Percentiles rank a stretch among this genome's conserved stretches.
Conservation (phyloP, 441 rosid genomes). For the Biscutella laevigata region DNA sequence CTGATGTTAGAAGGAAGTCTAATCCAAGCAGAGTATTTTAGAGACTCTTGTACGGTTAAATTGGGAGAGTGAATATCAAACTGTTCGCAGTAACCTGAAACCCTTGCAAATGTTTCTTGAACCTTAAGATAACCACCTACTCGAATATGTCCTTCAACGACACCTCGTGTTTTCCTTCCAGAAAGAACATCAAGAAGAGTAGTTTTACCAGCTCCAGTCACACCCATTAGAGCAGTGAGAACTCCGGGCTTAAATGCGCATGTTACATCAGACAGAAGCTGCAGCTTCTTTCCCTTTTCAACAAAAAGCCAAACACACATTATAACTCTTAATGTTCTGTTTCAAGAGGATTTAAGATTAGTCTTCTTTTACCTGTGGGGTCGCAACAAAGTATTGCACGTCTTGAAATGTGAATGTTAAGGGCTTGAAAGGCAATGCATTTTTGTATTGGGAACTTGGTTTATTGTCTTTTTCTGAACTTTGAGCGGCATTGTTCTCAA, state of each 20-base stretch:
- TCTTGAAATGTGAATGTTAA: constrained; percentile 47
- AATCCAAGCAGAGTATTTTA: constrained; percentile 52
- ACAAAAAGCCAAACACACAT: background rate
- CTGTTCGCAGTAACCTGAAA: constrained; percentile 63
- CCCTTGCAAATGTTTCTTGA: constrained; percentile 54
- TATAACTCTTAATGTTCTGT: background rate
- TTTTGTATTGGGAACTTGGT: constrained; percentile 17
- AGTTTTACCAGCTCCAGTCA: constrained; percentile 83
- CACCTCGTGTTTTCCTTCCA: constrained; percentile 56
- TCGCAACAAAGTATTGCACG: constrained; percentile 41
- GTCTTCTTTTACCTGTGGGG: constrained; percentile 28
- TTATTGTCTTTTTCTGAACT: background rate
- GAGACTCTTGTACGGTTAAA: constrained; percentile 45
- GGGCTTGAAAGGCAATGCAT: constrained; percentile 52
- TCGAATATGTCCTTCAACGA: constrained; percentile 37
- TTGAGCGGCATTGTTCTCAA: constrained; percentile 24
- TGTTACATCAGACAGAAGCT: constrained; percentile 44
- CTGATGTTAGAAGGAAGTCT: constrained; percentile 39
- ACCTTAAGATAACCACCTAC: constrained; percentile 55
- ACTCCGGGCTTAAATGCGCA: constrained; percentile 88
- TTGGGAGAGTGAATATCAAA: constrained; percentile 61
- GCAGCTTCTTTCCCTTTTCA: constrained; percentile 34
- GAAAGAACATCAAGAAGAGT: constrained; percentile 65
- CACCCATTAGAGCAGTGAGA: constrained; percentile 85
- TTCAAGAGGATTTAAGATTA: background rate